These are phyloP conservation scores for Neurospora africana DNA, from an alignment of 495 filamentous ascomycete genomes.

Conservation along the genomic window DNA sequence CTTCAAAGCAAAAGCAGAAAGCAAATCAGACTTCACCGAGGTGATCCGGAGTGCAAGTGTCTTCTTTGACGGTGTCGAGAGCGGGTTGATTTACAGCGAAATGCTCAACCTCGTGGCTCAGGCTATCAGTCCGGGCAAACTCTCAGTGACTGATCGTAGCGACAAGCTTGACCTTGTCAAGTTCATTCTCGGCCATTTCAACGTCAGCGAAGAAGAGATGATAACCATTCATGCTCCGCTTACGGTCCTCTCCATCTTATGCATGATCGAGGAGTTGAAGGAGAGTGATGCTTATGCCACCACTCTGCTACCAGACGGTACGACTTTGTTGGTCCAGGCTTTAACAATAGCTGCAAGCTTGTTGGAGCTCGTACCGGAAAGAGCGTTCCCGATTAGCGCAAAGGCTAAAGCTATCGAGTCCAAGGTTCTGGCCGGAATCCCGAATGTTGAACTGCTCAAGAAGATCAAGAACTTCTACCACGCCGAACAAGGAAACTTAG, in stretches of 20 bases:
- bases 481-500: constrained; percentile 44
- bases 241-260: constrained; percentile 54
- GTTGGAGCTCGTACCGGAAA: constrained; percentile 57
- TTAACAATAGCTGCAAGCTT: constrained; percentile 45
- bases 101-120: constrained; percentile 49
- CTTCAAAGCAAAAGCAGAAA: constrained; percentile 50
- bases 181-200: constrained; percentile 83
- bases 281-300: constrained; percentile 9
- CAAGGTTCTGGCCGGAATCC: constrained; percentile 19
- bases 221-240: constrained; percentile 72
- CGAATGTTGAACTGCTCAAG: constrained; percentile 45
- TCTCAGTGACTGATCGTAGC: constrained; percentile 30
- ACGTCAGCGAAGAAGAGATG: constrained; percentile 95
- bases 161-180: constrained; percentile 60
- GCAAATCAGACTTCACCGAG: constrained; percentile 65
- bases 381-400: constrained; percentile 46
- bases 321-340: constrained; percentile 24
- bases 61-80: constrained; percentile 96
- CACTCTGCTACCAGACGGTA: neutral
- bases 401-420: constrained; percentile 17
- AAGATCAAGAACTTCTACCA: constrained; percentile 57
- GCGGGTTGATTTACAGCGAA: constrained; percentile 82
- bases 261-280: constrained; percentile 43
- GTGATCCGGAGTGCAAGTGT: constrained; percentile 84
- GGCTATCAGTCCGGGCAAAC: constrained; percentile 41